Evolutionary conservation across 805 yeast species (phyloP), one percentile per base, ranked within the genome.

Genomic region (Candida ipomoeae): DNA sequence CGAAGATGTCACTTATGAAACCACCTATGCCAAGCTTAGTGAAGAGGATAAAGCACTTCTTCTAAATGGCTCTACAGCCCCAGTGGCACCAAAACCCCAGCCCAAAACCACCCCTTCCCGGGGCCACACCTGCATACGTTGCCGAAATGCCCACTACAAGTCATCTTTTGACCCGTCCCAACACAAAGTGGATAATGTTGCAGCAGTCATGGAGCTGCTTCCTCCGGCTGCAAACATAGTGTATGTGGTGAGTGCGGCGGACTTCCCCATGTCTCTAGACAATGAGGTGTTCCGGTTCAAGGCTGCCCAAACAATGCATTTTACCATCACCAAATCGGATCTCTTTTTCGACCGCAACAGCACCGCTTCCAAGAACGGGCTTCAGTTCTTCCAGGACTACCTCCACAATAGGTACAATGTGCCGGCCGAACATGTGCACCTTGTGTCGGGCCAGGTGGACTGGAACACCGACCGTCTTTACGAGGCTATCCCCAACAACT

Each of bases 221-320:
- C 89, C 83, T 2, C 59, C 57, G 3, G 57, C 65, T 32, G 76
- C 80, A 3, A 73, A 74, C 7, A 56, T 85, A 1, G 75, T 84
- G 2, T 83, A 85, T 60, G 81, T 87, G 1, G 70, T 85, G 8
- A 83, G 86, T 34, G 82, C 86, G 1, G 64, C 77, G 13, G 96
- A 88, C 56, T 87, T 88, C 61, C 96, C 97, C 1, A 67, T 85
- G 38, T 75, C 84, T 6, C 59, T 84, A 2, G 68, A 76, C 50
- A 57, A 61, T 6, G 55, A 60, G 2, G 65, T 80, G 7, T 59
- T 71, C 23, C 59, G 69, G 36, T 63, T 62, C 40, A 57, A 75
- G 31, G 56, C 68, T 3, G 66, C 74, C 0, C 49, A 57, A n/a
- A 65, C 69, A 5, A 57, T 78, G 21, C 67, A 66, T 42, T 75